These are phyloP conservation scores for Thozetella sp. DNA, from an alignment of 495 filamentous ascomycete genomes.

Conservation along the genomic window DNA sequence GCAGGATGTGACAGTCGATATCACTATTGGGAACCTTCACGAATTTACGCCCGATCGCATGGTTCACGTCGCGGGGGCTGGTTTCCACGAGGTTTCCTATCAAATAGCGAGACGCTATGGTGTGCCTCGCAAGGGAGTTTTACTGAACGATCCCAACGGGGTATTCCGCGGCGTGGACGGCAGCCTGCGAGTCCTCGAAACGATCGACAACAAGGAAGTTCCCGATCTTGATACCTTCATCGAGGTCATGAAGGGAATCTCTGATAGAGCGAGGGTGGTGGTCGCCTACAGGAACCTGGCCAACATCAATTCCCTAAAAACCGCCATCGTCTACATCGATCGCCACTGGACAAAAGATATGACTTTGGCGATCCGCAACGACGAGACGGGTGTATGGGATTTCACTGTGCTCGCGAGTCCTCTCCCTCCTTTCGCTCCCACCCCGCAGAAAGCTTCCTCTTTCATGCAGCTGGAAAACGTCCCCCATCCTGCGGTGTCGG, in stretches of 20 bases:
- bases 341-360: slow-evolving; percentile 95
- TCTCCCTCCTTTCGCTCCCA: slow-evolving; percentile 69
- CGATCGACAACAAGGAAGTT: slow-evolving; percentile 86
- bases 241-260: slow-evolving; percentile 86
- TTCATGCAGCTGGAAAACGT: slow-evolving; percentile 90
- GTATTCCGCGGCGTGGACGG: slow-evolving; percentile 89
- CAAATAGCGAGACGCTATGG: slow-evolving; percentile 93
- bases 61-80: slow-evolving; percentile 87
- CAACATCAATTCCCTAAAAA: slow-evolving; percentile 92
- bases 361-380: slow-evolving; percentile 90
- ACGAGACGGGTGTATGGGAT: slow-evolving; percentile 90
- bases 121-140: slow-evolving; percentile 88
- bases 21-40: slow-evolving; percentile 88
- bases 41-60: slow-evolving; percentile 94
- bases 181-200: slow-evolving; percentile 89
- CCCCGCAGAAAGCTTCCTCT: slow-evolving; percentile 73
- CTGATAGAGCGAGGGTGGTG: slow-evolving; percentile 86
- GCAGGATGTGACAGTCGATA: slow-evolving; percentile 80
- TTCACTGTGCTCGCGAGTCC: slow-evolving; percentile 83
- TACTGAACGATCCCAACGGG: slow-evolving; percentile 90
- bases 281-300: slow-evolving; percentile 93
- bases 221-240: slow-evolving; percentile 88
- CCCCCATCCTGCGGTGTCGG: slow-evolving; percentile 85
- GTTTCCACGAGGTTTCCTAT: slow-evolving; percentile 95
- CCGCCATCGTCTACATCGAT: slow-evolving; percentile 88